Conservation (phyloP, 1,284 basidiomycete genomes). For the Tranzscheliella williamsii region DNA sequence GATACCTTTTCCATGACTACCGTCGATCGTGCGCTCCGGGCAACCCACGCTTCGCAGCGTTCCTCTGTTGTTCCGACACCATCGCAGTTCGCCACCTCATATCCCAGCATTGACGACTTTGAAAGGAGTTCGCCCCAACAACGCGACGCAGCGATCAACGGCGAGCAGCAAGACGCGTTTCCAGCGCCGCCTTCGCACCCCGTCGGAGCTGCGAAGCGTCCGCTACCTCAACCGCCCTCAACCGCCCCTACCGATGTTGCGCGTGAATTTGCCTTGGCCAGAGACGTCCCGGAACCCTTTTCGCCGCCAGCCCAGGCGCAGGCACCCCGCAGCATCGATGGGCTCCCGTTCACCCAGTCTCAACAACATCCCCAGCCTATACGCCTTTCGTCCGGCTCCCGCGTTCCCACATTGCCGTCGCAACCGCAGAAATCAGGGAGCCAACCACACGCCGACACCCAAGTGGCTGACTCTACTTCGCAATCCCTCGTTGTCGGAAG, state of each 20-base stretch:
- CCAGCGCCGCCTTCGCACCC: constrained; percentile 34
- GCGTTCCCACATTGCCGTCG: neutral
- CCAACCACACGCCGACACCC: neutral
- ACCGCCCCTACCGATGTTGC: constrained; percentile 24
- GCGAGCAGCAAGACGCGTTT: constrained; percentile 11
- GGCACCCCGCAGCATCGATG: constrained; percentile 12
- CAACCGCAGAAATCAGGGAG: too few relatives aligned
- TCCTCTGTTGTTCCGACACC: constrained; percentile 17
- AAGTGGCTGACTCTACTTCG: neutral
- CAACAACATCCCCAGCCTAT: constrained; percentile 5
- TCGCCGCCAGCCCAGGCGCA: constrained; percentile 3
- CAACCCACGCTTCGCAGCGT: constrained; percentile 1
- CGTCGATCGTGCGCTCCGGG: constrained; percentile 11
- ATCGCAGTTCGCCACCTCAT: constrained; percentile 39
- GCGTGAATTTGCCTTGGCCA: constrained; percentile 31
- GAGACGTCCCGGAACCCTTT: constrained; percentile 42
- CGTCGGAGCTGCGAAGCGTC: constrained; percentile 25
- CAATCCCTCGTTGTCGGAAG: constrained; percentile 26
- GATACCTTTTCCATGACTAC: constrained; percentile 15
- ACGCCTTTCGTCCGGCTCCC: constrained; percentile 4
- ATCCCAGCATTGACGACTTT: constrained; percentile 49
- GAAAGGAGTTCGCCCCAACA: constrained; percentile 13
- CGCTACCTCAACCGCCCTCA: constrained; percentile 35
- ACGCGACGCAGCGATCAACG: neutral
- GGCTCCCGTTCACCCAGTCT: constrained; percentile 17